Evolutionary conservation across 2,329 filamentous ascomycete species (phyloP), one percentile per base, ranked within the genome.

Genomic region (Trichothecium sympodiale): DNA sequence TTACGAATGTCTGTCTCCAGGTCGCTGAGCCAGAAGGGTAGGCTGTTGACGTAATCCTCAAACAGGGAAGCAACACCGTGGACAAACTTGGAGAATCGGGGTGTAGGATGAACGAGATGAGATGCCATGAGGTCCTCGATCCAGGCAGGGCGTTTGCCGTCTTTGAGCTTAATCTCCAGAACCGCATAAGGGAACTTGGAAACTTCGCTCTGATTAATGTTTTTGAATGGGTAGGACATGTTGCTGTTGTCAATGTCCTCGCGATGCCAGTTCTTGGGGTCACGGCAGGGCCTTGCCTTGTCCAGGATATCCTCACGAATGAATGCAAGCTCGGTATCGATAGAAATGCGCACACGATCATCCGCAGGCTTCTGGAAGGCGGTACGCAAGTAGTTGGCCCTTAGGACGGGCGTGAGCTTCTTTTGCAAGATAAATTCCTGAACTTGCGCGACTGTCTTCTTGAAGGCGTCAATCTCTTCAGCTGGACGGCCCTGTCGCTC

Each of bases 291-390:
- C n/a, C 87, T 74, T 44, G 85, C 78, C 20, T 64, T 54, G 53
- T 96, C 89, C 34, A 98, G 68, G 2, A 82, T 73, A 48, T 82
- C 77, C 52, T 82, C 77, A 34, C 77, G 71, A 50, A 98, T 93
- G 47, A 96, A 82, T 17, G 86, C 87, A 23, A 98, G 69, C 47
- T 94, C 78, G 1, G 87, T 95, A 55, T 98, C 91, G 40, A 98
- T 83, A 5, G 87, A 88, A 47, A 98, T 84, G 37, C 91, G 79
- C 32, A 98, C 80, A 15, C 84, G 81, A 56, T 93, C 79, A 54
- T 98, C 88, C 12, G 84, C 77, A 5, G 91, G 91, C 46, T 94
- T 94, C 59, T 98, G 91, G 65, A 96, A 98, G 1, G 91, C 91
- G 1, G 87, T 94, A 42, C 91, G 83, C 28, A 80, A 83, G 56